phyloP scores from a whole-genome alignment of 208 protist genomes.

The Leptomonas pyrrhocoris region DNA sequence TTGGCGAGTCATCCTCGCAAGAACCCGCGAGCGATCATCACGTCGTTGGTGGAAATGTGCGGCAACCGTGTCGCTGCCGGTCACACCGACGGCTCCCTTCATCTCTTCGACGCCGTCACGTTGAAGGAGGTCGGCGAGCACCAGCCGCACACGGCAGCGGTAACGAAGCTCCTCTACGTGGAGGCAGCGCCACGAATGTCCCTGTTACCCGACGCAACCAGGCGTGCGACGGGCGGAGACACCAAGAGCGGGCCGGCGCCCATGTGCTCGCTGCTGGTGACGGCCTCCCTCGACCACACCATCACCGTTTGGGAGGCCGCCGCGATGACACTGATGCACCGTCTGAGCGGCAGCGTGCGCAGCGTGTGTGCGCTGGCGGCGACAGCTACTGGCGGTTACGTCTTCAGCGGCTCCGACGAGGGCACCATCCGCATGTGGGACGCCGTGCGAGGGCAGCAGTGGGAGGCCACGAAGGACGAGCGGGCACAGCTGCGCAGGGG shows the following conservation, averaged over 20 bases:
- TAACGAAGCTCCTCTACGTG: constrained; percentile 55
- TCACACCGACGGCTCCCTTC: constrained; percentile 55
- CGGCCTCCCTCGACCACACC: constrained; percentile 60
- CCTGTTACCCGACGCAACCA: neutral
- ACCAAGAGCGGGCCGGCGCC: constrained; percentile 7
- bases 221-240: neutral
- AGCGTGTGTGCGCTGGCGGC: constrained; percentile 53
- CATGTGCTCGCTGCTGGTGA: constrained; percentile 51
- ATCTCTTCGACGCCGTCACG: constrained; percentile 51
- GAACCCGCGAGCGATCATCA: constrained; percentile 41
- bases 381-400: constrained; percentile 49
- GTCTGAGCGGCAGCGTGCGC: constrained; percentile 42
- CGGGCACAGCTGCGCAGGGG: constrained; percentile 17
- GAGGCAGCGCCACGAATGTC: neutral
- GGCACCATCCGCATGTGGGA: constrained; percentile 74
- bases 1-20: constrained; percentile 35
- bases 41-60: constrained; percentile 51
- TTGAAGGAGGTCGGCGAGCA: constrained; percentile 27
- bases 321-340: constrained; percentile 51
- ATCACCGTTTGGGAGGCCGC: constrained; percentile 71
- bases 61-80: constrained; percentile 63
- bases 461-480: constrained; percentile 41
- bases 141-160: constrained; percentile 48
- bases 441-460: constrained; percentile 42
- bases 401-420: constrained; percentile 72